These are phyloP conservation scores for Patellifolia procumbens DNA, from an alignment of 179 eudicot genomes.

Conservation along the genomic window DNA sequence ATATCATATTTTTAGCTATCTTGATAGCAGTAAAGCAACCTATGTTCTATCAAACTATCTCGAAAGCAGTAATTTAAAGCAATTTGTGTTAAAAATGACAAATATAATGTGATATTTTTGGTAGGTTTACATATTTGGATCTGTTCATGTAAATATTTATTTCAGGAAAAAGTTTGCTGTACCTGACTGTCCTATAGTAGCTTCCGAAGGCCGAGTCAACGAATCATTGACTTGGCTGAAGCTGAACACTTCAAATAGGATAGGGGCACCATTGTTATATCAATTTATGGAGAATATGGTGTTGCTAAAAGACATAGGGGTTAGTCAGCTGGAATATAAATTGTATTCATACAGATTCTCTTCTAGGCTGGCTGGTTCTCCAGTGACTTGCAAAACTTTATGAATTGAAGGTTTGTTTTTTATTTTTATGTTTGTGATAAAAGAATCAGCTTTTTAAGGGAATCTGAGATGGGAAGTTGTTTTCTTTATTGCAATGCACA, in stretches of 20 bases:
- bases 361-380: slow-evolving; percentile 25
- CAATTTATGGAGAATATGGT: slow-evolving; percentile 29
- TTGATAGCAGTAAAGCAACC: neutral
- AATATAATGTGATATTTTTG: neutral
- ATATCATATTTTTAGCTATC: neutral
- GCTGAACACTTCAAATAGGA: slow-evolving; percentile 36
- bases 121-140: neutral
- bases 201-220: slow-evolving; percentile 39
- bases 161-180: neutral
- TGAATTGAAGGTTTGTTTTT: slow-evolving; percentile 16
- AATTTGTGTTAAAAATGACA: neutral
- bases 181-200: slow-evolving; percentile 28
- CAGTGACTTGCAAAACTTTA: slow-evolving; percentile 17
- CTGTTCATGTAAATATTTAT: neutral
- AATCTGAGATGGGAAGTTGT: slow-evolving; percentile 33
- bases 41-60: neutral
- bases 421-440: slow-evolving; percentile 17
- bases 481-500: slow-evolving; percentile 28
- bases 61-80: neutral
- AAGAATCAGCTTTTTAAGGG: slow-evolving; percentile 20
- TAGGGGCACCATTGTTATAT: slow-evolving; percentile 29
- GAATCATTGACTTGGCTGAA: slow-evolving; percentile 32
- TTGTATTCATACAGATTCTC: slow-evolving; percentile 35
- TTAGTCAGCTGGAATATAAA: slow-evolving; percentile 34
- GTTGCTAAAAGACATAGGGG: slow-evolving; percentile 29